Base-by-base conservation (phyloP, 2,329 filamentous ascomycete species). In the Botrytis aclada region DNA sequence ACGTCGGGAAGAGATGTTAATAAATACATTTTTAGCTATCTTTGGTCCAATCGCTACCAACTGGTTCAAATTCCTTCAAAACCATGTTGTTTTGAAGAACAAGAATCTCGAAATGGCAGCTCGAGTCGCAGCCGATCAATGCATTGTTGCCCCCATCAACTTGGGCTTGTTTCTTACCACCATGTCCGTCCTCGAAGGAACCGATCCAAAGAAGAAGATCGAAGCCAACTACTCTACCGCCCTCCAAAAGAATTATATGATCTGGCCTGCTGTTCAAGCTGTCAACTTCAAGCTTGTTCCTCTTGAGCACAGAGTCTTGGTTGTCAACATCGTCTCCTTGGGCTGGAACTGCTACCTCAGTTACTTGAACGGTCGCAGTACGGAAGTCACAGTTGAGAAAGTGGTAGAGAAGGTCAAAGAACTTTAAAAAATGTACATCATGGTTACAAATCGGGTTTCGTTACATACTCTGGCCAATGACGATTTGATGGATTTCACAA, bases 281-380 rank as follows among this genome's bases (percentile, higher is more conserved):
- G 84, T 88, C 69, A 93, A 93, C 83, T 93, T 93, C 83, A 88
- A 89, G 77, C 84, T 92, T 73, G 89, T 93, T 74, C 91, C 91
- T 22, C 80, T 92, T 75, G 87, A 93, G 78, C 87, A 91, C 79
- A 83, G 90, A 70, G 88, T 93, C n/a, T 79, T 93, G 77, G 85
- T 93, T 20, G 91, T 93, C 54, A 93, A 93, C 80, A 82, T 92
- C 61, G 84, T 93, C 54, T 89, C 87, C 74, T 83, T 93, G 77
- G 90, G 89, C 47, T 83, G 82, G 82, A 83, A 83, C 75, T 83
- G 82, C 69, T 83, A 83, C 66, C 74, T 83, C 47, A 83, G 82
- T 74, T 81, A 77, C 70, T 74, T 82, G 51, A 82, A 82, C 47
- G 74, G 74, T 39, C 69, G 73, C 9, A 67, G 39, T 7, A 62